Percentiles rank a stretch among this genome's conserved stretches.
phyloP scores from a whole-genome alignment of 2,329 filamentous ascomycete species.

The Fusarium algeriense region DNA sequence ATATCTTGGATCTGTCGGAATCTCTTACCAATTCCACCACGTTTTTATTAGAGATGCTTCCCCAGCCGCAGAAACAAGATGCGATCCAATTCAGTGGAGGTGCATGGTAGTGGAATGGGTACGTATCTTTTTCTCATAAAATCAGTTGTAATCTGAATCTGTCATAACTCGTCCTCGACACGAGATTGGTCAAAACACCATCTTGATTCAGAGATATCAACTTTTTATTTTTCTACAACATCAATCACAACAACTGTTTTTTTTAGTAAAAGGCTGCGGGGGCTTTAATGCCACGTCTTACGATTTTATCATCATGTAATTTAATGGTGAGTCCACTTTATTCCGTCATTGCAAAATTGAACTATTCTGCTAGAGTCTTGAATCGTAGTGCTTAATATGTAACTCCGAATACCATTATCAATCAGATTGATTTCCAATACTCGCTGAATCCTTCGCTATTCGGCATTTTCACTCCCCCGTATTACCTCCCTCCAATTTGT shows the following conservation, averaged over 20 bases:
- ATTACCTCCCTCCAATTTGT: background rate
- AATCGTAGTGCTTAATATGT: background rate
- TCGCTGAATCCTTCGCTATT: conserved; percentile 14
- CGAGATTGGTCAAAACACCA: conserved; percentile 35
- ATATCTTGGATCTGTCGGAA: background rate
- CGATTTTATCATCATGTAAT: conserved; percentile 4
- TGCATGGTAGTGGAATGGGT: conserved; percentile 20
- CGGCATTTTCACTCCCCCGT: conserved; percentile 13
- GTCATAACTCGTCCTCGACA: conserved; percentile 35
- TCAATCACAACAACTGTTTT: conserved; percentile 17
- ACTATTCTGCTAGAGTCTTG: background rate
- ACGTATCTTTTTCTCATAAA: conserved; percentile 25
- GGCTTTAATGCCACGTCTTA: conserved; percentile 28
- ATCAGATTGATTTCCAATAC: conserved; percentile 11
- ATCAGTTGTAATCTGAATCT: conserved; percentile 44
- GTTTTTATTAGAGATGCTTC: background rate
- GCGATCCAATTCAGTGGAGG: background rate
- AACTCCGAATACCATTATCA: conserved; percentile 7
- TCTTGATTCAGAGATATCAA: conserved; percentile 41
- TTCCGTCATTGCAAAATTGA: background rate
- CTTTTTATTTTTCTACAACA: conserved; percentile 25
- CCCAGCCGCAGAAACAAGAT: conserved; percentile 1
- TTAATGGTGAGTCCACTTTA: background rate
- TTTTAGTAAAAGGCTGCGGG: conserved; percentile 3
- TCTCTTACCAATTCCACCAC: conserved; percentile 17